Base-by-base conservation (phyloP, 768 basidiomycete genomes). In the Mycena kentingensis region DNA sequence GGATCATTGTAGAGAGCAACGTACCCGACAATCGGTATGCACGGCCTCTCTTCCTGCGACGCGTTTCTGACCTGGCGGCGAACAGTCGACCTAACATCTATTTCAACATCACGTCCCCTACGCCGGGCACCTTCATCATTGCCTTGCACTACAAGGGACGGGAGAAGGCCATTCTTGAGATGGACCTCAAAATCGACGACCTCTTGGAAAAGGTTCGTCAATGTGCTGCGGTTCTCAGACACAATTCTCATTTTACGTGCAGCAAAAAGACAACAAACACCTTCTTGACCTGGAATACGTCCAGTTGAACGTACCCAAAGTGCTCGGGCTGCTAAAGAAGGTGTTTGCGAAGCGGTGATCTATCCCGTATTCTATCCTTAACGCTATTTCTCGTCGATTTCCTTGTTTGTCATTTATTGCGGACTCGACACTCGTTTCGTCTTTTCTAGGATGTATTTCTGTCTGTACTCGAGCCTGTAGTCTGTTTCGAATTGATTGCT, bases 191-290 rank as follows among this genome's bases (percentile, higher is more conserved):
- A 76, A 97, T 98, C 62, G 96, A 99, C 70, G 96, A 99, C 72
- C 71, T 98, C 57, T 73, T 98, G 66, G 96, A 98, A 72, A 98
- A 98, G 88, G 94, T 93, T 58, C 25, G 82, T 59, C 5, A 15
- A 34, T 36, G 7, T 49, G 12, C 21, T 35, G 44, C 3, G 38
- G 5, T 29, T 19, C 42, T 31, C 25, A 31, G 41, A 46, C 52
- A 8, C 18, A 59, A 34, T 31, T 35, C 18, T 46, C 34, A 55
- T 28, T 24, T 25, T 22, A 49, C 34, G 48, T 49, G 64, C 65
- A 98, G 94, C 96, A 98, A 93, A 97, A 98, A 75, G 96, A 99
- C 71, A 95, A 96, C 74, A 95, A 98, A 64, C 93, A 95, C 64
- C 77, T 95, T 28, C 74, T 99, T 57, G 97, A 99, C 73, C 77